phyloP scores from a whole-genome alignment of 140 eudicot species.

The Cichorium intybus region DNA sequence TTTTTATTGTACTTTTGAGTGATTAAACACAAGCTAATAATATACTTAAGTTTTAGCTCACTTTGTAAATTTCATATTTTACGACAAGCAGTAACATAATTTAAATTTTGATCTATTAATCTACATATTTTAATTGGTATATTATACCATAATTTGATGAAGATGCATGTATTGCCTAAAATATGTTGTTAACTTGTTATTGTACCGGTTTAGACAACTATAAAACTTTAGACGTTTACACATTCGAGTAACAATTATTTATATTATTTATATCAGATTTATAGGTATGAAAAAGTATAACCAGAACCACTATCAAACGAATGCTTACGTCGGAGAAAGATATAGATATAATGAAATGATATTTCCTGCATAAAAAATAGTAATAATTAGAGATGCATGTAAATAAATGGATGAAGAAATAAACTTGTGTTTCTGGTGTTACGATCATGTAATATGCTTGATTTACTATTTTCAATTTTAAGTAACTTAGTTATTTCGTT shows the following conservation, averaged over 20 bases:
- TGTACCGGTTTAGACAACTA: background rate
- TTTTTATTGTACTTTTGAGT: background rate
- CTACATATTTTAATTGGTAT: too few species aligned
- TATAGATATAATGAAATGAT: slow-evolving; percentile 51
- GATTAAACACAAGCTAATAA: background rate
- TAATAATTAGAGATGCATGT: slow-evolving; percentile 6
- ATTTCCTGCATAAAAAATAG: slow-evolving; percentile 48
- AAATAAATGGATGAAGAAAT: background rate
- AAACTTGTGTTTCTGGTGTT: background rate
- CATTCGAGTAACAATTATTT: too few species aligned
- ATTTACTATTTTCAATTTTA: background rate
- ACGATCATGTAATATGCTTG: background rate
- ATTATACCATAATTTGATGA: too few species aligned
- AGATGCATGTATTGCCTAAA: background rate
- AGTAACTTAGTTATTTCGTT: background rate
- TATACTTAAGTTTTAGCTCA: background rate
- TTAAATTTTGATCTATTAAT: too few species aligned
- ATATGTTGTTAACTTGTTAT: too few species aligned
- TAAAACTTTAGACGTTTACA: too few species aligned
- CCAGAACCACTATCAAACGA: background rate
- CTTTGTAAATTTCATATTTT: too few species aligned
- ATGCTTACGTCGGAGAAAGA: slow-evolving; percentile 70
- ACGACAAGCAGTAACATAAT: too few species aligned
- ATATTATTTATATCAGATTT: background rate
- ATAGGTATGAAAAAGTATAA: background rate